These are phyloP conservation scores for Nicotiana paniculata DNA, from an alignment of 257 asterid species.

Conservation along the genomic window DNA sequence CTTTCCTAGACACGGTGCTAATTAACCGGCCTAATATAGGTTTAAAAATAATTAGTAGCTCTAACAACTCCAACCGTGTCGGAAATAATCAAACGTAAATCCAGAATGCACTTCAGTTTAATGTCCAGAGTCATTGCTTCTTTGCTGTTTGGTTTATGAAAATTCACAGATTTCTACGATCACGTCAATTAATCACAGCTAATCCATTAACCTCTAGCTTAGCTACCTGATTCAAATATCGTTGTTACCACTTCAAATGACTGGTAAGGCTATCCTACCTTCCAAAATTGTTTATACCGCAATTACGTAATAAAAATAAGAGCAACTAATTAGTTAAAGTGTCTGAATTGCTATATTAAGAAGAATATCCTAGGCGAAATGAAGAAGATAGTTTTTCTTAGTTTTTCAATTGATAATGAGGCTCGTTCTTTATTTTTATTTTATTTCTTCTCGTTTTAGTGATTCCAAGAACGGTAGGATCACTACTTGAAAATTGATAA, in stretches of 20 bases:
- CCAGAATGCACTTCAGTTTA: not conserved
- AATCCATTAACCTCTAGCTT: not conserved
- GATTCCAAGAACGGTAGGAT: no score
- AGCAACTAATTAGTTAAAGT: no score
- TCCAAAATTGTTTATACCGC: no score
- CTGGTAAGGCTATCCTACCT: no score
- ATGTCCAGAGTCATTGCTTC: not conserved
- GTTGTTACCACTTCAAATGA: not conserved
- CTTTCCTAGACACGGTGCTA: not conserved
- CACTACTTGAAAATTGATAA: no score
- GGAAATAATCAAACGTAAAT: not conserved
- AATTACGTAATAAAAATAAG: no score
- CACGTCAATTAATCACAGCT: not conserved
- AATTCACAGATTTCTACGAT: not conserved
- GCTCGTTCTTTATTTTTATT: no score
- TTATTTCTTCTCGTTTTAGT: no score
- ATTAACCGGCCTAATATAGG: constrained; percentile 11
- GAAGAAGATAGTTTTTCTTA: no score
- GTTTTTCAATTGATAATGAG: no score
- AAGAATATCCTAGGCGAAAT: no score
- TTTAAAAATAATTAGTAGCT: constrained; percentile 6
- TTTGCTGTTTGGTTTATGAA: not conserved
- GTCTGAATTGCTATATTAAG: no score
- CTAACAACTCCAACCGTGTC: constrained; percentile 11
- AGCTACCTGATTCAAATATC: not conserved